phyloP scores from a whole-genome alignment of 352 stramenopile species.

The Phytophthora megakarya region DNA sequence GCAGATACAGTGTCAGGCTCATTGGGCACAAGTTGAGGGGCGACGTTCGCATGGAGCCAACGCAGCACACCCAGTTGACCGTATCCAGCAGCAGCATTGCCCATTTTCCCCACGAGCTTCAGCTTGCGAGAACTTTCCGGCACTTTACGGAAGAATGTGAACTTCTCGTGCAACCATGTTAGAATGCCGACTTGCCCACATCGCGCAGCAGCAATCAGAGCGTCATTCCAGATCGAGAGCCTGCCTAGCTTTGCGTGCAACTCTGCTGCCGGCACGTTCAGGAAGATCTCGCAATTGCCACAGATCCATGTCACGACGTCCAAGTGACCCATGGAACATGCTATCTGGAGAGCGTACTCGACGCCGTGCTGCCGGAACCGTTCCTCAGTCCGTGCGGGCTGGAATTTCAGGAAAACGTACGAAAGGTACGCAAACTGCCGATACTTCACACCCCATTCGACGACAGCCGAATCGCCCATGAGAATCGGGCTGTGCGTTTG shows the following conservation, averaged over 20 bases:
- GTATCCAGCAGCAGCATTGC: conserved; percentile 33
- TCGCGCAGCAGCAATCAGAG: conserved; percentile 30
- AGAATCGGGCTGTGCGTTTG: conserved; percentile 25
- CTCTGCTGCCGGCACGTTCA: conserved; percentile 31
- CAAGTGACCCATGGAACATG: conserved; percentile 39
- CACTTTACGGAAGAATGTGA: conserved; percentile 36
- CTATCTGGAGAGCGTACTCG: conserved; percentile 37
- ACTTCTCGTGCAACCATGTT: conserved; percentile 33
- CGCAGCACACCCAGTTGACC: conserved; percentile 41
- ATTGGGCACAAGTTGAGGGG: conserved; percentile 18
- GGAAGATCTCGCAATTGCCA: conserved; percentile 40
- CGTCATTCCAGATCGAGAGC: conserved; percentile 36
- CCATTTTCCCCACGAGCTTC: conserved; percentile 28
- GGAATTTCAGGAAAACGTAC: conserved; percentile 33
- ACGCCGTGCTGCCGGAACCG: conserved; percentile 35
- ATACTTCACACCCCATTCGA: conserved; percentile 45
- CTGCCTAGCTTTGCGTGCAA: conserved; percentile 34
- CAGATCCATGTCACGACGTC: conserved; percentile 49
- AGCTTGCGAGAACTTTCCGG: conserved; percentile 25
- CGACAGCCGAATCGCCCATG: conserved; percentile 26
- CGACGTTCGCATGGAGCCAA: conserved; percentile 33
- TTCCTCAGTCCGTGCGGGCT: conserved; percentile 20
- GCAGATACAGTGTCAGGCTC: background rate
- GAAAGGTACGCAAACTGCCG: conserved; percentile 35
- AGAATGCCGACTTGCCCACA: conserved; percentile 31